Percentiles rank a stretch among this genome's conserved stretches.
Conservation (phyloP, 2,329 filamentous ascomycete genomes). For the Trichoderma sp. region DNA sequence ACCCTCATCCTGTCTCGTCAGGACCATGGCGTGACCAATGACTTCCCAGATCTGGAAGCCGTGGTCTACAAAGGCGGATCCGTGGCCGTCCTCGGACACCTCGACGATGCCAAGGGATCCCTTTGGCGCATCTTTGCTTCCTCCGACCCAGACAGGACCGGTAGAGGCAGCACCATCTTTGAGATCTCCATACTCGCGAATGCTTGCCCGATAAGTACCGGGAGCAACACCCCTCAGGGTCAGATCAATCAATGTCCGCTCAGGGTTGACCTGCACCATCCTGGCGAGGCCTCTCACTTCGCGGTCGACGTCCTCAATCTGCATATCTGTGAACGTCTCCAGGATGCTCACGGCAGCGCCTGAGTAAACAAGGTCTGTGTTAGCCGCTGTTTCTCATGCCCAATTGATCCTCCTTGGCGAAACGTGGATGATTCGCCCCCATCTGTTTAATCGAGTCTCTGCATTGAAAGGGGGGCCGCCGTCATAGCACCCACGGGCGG, state of each 20-base stretch:
- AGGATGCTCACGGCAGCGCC: slow-evolving; percentile 92
- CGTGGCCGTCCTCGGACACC: slow-evolving; percentile 74
- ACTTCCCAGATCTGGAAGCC: slow-evolving; percentile 92
- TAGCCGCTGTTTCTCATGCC: slow-evolving; percentile 13
- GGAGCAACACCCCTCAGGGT: slow-evolving; percentile 80
- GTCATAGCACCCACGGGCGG: background rate
- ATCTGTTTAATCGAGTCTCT: background rate
- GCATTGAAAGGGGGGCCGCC: background rate
- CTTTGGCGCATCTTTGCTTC: slow-evolving; percentile 43
- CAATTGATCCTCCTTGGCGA: slow-evolving; percentile 1
- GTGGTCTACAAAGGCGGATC: slow-evolving; percentile 77
- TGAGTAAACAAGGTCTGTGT: slow-evolving; percentile 33
- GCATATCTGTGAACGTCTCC: slow-evolving; percentile 72
- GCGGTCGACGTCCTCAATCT: slow-evolving; percentile 46
- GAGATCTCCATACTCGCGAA: slow-evolving; percentile 86
- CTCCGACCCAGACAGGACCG: slow-evolving; percentile 76
- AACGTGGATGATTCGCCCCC: slow-evolving; percentile 1
- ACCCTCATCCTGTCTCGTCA: slow-evolving; percentile 65
- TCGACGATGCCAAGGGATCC: slow-evolving; percentile 71
- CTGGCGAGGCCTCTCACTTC: slow-evolving; percentile 83
- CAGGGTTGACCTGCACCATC: slow-evolving; percentile 86
- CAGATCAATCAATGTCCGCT: slow-evolving; percentile 81
- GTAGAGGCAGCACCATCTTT: slow-evolving; percentile 80
- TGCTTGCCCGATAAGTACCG: slow-evolving; percentile 79
- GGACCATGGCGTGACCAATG: slow-evolving; percentile 88